Conservation (phyloP, 1,284 basidiomycete species). For the Trametes sp. region DNA sequence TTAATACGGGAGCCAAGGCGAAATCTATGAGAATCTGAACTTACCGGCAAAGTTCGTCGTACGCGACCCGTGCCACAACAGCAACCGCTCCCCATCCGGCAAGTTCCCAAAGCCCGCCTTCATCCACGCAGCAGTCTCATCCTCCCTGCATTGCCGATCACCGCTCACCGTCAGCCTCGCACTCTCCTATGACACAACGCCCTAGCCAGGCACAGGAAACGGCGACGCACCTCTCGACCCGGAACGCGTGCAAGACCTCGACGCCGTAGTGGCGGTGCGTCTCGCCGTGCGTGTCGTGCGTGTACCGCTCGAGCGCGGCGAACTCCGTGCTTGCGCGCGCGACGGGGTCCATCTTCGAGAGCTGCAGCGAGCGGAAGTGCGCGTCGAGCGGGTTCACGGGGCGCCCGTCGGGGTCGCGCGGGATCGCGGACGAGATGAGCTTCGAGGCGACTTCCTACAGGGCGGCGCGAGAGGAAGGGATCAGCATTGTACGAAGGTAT, state of each 20-base stretch:
- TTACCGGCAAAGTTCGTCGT: slow-evolving; percentile 69
- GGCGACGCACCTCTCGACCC: slow-evolving; percentile 58
- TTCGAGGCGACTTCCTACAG: slow-evolving; percentile 64
- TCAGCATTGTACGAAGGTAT: not conserved
- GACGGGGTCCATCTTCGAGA: slow-evolving; percentile 62
- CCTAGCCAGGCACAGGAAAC: not conserved
- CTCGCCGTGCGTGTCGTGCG: slow-evolving; percentile 60
- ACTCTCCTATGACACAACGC: not conserved
- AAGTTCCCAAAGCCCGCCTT: slow-evolving; percentile 55
- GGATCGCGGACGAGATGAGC: slow-evolving; percentile 54
- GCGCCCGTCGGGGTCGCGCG: slow-evolving; percentile 50
- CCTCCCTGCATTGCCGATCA: slow-evolving; percentile 43
- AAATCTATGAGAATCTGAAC: not conserved
- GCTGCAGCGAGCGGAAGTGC: slow-evolving; percentile 60
- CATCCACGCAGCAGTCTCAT: slow-evolving; percentile 60
- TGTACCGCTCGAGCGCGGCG: slow-evolving; percentile 56
- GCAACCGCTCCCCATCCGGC: slow-evolving; percentile 58
- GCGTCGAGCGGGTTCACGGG: slow-evolving; percentile 65
- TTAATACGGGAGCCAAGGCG: not conserved
- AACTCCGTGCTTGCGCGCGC: slow-evolving; percentile 55
- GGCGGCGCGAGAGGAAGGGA: not conserved
- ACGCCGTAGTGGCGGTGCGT: slow-evolving; percentile 57
- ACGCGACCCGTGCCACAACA: slow-evolving; percentile 73
- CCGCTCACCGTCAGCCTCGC: too few relatives aligned
- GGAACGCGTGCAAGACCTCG: slow-evolving; percentile 57